Evolutionary conservation across 2,329 filamentous ascomycete species (phyloP).

Genomic region (Exophiala oligosperma): DNA sequence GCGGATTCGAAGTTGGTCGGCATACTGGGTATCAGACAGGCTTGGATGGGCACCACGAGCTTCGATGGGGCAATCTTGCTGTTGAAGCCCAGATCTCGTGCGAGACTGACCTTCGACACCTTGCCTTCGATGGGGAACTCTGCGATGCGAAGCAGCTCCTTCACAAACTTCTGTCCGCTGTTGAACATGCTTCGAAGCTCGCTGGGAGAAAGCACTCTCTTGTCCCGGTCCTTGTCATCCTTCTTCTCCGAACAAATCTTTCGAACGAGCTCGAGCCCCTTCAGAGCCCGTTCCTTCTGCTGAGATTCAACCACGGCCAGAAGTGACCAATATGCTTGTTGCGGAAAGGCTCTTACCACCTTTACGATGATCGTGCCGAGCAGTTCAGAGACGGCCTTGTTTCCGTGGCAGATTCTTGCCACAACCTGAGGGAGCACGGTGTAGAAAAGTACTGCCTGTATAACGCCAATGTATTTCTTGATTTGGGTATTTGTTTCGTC

Average conservation of each 20-base stretch:
- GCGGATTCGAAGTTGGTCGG: slow-evolving; percentile 70
- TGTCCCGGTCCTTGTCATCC: slow-evolving; percentile 46
- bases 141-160: slow-evolving; percentile 78
- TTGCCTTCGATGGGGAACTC: slow-evolving; percentile 74
- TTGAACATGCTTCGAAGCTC: slow-evolving; percentile 73
- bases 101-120: slow-evolving; percentile 71
- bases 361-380: slow-evolving; percentile 79
- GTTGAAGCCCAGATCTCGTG: slow-evolving; percentile 77
- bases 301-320: slow-evolving; percentile 83
- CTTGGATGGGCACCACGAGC: slow-evolving; percentile 86
- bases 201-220: slow-evolving; percentile 38
- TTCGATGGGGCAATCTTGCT: slow-evolving; percentile 78
- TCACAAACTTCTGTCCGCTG: slow-evolving; percentile 78
- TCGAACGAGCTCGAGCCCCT: slow-evolving; percentile 48
- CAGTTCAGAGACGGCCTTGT: slow-evolving; percentile 72
- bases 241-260: slow-evolving; percentile 42
- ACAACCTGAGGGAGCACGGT: slow-evolving; percentile 85
- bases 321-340: slow-evolving; percentile 88
- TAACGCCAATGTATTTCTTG: slow-evolving; percentile 69
- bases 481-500: slow-evolving; percentile 71
- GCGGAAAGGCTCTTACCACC: slow-evolving; percentile 83
- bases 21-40: slow-evolving; percentile 77
- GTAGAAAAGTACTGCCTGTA: slow-evolving; percentile 50
- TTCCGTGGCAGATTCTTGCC: slow-evolving; percentile 88
- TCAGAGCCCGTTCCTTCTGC: slow-evolving; percentile 64